A percentile compares a stretch with the other conserved stretches of the same genome.
These are phyloP conservation scores for Mucor indicus DNA, from an alignment of 371 early-diverging fungal species.

Conservation along the genomic window DNA sequence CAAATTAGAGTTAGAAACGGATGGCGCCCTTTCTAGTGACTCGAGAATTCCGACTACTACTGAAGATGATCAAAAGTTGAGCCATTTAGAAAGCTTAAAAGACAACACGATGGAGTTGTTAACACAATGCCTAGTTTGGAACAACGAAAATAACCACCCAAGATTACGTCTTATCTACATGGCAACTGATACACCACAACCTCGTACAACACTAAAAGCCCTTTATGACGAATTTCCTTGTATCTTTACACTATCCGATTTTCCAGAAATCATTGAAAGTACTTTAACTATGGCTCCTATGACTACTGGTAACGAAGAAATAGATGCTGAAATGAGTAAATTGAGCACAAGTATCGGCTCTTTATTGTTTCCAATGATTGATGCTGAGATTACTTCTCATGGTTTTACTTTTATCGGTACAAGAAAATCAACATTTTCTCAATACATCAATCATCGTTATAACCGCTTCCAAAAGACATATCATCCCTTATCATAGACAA, in stretches of 20 bases:
- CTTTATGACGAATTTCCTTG: conserved; percentile 49
- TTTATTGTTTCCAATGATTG: conserved; percentile 39
- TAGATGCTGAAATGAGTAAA: conserved; percentile 11
- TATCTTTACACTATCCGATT: conserved; percentile 52
- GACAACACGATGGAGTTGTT: too few species aligned
- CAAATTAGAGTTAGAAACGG: background rate
- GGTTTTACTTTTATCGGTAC: conserved; percentile 41
- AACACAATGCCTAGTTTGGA: conserved; percentile 10
- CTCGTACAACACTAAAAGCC: conserved; percentile 34
- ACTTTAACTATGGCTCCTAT: conserved; percentile 20
- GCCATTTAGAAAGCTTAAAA: background rate
- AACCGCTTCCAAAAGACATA: conserved; percentile 24
- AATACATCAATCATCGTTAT: conserved; percentile 34
- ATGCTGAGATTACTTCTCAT: conserved; percentile 43
- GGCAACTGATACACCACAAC: conserved; percentile 55
- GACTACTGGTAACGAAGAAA: conserved; percentile 11
- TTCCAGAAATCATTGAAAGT: conserved; percentile 30
- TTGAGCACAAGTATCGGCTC: conserved; percentile 10
- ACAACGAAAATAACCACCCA: conserved; percentile 16
- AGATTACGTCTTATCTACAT: conserved; percentile 46
- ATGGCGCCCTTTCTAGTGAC: background rate
- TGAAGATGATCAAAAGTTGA: background rate
- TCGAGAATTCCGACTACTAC: background rate
- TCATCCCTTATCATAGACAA: too few species aligned
- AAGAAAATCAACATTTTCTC: conserved; percentile 44